Percentiles rank a stretch among this genome's conserved stretches.
These are phyloP conservation scores for Colletotrichum zoysiae DNA, from an alignment of 2,329 filamentous ascomycete species.

Conservation along the genomic window DNA sequence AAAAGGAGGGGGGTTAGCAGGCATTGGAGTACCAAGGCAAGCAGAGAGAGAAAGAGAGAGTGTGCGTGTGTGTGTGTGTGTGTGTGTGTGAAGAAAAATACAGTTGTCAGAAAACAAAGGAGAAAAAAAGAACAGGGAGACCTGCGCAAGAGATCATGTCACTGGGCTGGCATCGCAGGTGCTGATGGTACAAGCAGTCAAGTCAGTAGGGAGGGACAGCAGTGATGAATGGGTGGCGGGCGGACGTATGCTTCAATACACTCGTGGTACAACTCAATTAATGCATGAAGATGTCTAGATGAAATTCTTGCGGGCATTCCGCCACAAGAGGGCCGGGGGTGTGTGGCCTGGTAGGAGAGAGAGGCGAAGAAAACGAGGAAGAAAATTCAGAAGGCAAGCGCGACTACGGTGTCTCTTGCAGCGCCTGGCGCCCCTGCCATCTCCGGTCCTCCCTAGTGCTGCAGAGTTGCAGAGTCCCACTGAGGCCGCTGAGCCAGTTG, in stretches of 20 bases:
- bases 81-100: not conserved
- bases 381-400: slow-evolving; percentile 25
- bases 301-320: slow-evolving; percentile 31
- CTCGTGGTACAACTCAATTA: slow-evolving; percentile 32
- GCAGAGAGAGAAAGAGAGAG: not conserved
- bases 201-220: slow-evolving; percentile 12
- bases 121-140: slow-evolving; percentile 7
- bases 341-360: not conserved
- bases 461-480: not conserved
- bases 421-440: slow-evolving; percentile 17
- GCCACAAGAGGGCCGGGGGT: slow-evolving; percentile 21
- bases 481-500: slow-evolving; percentile 6
- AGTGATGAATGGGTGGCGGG: slow-evolving; percentile 23
- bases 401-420: not conserved
- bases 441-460: slow-evolving; percentile 21
- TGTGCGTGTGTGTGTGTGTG: too few species aligned
- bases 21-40: slow-evolving; percentile 31
- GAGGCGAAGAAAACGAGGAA: not conserved
- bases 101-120: slow-evolving; percentile 20
- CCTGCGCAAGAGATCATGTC: slow-evolving; percentile 32
- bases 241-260: slow-evolving; percentile 33
- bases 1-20: not conserved
- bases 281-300: slow-evolving; percentile 40
- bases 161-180: slow-evolving; percentile 23
- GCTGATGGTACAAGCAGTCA: slow-evolving; percentile 31